phyloP scores from a whole-genome alignment of 2,329 filamentous ascomycete species.

The Hypomyces rosellus region DNA sequence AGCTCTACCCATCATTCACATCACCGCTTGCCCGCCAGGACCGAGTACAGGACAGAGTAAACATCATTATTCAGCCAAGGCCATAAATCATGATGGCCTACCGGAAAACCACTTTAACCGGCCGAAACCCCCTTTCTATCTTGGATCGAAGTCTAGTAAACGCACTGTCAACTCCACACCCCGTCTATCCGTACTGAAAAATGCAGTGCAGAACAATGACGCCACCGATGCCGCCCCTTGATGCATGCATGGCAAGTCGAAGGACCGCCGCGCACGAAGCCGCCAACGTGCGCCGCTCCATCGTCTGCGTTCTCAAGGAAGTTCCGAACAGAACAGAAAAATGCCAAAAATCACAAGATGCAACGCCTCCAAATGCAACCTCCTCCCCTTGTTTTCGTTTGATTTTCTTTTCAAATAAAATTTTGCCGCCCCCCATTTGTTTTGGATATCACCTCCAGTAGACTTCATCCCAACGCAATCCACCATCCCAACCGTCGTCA shows the following conservation, averaged over 20 bases:
- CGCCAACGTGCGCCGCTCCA: constrained; percentile 8
- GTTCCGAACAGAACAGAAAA: constrained; percentile 18
- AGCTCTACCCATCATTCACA: constrained; percentile 10
- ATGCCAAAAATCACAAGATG: constrained; percentile 17
- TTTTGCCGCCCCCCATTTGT: constrained; percentile 24
- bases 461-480: constrained; percentile 15
- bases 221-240: constrained; percentile 23
- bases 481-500: constrained; percentile 24
- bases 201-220: constrained; percentile 28
- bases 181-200: constrained; percentile 31
- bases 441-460: constrained; percentile 22
- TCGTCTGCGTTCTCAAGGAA: constrained; percentile 6
- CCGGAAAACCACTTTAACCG: constrained; percentile 22
- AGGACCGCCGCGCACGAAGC: constrained; percentile 6
- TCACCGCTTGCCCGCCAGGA: constrained; percentile 8
- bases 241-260: constrained; percentile 22
- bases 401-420: constrained; percentile 27
- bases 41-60: constrained; percentile 19
- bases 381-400: constrained; percentile 50
- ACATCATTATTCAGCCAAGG: constrained; percentile 30
- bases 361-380: constrained; percentile 36
- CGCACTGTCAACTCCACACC: constrained; percentile 31
- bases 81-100: constrained; percentile 29
- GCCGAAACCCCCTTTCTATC: constrained; percentile 29
- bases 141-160: constrained; percentile 33